phyloP scores from a whole-genome alignment of 2,329 filamentous ascomycete species.

The Aspergillus awamori region DNA sequence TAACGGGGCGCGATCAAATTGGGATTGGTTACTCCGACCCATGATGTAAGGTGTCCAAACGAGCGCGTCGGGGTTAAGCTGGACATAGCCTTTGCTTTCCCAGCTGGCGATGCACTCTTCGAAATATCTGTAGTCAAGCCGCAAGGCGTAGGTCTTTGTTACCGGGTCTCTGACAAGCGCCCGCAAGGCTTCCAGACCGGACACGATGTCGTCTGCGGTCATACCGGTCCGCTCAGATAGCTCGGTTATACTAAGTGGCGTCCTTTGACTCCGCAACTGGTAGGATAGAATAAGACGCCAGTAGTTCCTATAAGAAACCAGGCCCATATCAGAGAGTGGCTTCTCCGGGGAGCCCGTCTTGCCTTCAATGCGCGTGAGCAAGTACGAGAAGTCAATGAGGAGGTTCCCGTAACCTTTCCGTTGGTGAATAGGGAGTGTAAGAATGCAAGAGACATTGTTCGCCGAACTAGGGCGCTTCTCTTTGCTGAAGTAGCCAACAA shows the following conservation, averaged over 20 bases:
- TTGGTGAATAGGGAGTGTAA: conserved; percentile 94
- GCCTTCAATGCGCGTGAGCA: conserved; percentile 87
- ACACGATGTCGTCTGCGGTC: conserved; percentile 94
- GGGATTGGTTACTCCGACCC: conserved; percentile 79
- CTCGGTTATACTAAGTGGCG: conserved; percentile 57
- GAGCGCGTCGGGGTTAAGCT: conserved; percentile 75
- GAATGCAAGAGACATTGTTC: conserved; percentile 97
- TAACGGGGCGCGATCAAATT: conserved; percentile 80
- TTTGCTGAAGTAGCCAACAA: conserved; percentile 99
- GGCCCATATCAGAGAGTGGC: conserved; percentile 93
- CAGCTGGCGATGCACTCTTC: conserved; percentile 85
- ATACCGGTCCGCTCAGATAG: conserved; percentile 85
- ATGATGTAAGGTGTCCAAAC: conserved; percentile 98
- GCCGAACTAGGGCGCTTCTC: conserved; percentile 93
- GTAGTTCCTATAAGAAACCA: conserved; percentile 96
- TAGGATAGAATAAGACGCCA: conserved; percentile 90
- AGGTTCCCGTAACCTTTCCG: conserved; percentile 96
- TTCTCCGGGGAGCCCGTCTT: conserved; percentile 97
- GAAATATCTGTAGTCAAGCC: conserved; percentile 84
- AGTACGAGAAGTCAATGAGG: conserved; percentile 96
- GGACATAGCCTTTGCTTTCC: conserved; percentile 85
- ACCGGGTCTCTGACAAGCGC: conserved; percentile 87
- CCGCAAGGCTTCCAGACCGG: conserved; percentile 84
- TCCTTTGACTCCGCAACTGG: conserved; percentile 70
- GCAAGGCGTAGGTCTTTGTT: conserved; percentile 85